A percentile compares a stretch with the other conserved stretches of the same genome.
Evolutionary conservation across 1,284 basidiomycete species (phyloP).

Genomic region (Sanghuangporus sanghuang): DNA sequence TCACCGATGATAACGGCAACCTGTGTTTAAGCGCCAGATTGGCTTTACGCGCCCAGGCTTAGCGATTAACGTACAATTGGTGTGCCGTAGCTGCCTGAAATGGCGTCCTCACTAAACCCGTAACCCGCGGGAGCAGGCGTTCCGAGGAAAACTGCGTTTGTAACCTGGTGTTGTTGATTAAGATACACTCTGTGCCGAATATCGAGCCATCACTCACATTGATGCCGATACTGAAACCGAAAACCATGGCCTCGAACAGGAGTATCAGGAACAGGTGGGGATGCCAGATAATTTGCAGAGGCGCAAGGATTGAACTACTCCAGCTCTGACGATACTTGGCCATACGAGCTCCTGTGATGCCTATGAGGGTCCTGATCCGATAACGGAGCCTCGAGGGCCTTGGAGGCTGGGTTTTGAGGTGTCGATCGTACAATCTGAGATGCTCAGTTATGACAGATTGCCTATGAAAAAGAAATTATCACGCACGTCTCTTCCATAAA

Average conservation of each 20-base stretch:
- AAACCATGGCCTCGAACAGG: constrained; percentile 56
- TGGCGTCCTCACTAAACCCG: constrained; percentile 46
- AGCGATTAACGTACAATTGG: constrained; percentile 45
- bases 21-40: constrained; percentile 26
- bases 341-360: constrained; percentile 60
- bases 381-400: constrained; percentile 43
- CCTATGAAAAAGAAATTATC: background rate
- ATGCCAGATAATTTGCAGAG: constrained; percentile 55
- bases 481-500: constrained; percentile 31
- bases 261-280: constrained; percentile 55
- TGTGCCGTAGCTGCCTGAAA: constrained; percentile 57
- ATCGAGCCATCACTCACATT: constrained; percentile 41
- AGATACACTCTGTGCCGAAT: background rate
- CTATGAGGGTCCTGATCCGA: constrained; percentile 58
- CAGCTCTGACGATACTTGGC: constrained; percentile 55
- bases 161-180: constrained; percentile 38
- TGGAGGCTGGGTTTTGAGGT: constrained; percentile 45
- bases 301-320: constrained; percentile 40
- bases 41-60: background rate
- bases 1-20: constrained; percentile 66
- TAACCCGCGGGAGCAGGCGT: constrained; percentile 53
- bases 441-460: background rate
- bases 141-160: constrained; percentile 65
- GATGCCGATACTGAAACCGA: constrained; percentile 69
- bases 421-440: constrained; percentile 62